These are phyloP conservation scores for Crucihimalaya himalaica DNA, from an alignment of 345 rosid genomes.

Conservation along the genomic window DNA sequence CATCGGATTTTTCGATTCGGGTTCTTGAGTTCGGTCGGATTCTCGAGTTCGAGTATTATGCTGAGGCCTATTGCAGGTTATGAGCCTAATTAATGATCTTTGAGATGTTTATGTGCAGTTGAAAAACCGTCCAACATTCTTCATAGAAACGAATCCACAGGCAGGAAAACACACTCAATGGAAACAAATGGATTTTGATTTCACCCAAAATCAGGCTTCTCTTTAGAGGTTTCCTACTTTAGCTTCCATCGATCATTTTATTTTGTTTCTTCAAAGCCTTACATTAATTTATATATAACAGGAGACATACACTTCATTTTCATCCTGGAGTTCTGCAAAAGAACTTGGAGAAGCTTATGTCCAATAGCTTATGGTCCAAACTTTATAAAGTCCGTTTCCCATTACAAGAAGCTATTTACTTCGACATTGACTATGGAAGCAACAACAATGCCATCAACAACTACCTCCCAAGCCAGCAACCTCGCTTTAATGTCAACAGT, in stretches of 20 bases:
- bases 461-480: neutral
- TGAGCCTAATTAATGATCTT: neutral
- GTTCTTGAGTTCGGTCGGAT: too few relatives aligned
- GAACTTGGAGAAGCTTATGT: constrained; percentile 52
- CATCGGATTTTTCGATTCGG: too few relatives aligned
- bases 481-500: neutral
- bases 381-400: constrained; percentile 45
- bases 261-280: neutral
- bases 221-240: constrained; percentile 42
- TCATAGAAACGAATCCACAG: constrained; percentile 45
- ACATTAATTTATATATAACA: constrained; percentile 19
- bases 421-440: constrained; percentile 20
- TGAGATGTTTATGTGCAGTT: constrained; percentile 39
- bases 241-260: neutral
- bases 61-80: too few relatives aligned
- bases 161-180: constrained; percentile 53
- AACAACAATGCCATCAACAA: neutral
- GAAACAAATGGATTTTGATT: constrained; percentile 41
- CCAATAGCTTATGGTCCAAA: constrained; percentile 38
- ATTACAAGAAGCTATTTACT: constrained; percentile 24
- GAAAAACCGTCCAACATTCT: constrained; percentile 41
- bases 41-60: too few relatives aligned
- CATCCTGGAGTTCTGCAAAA: constrained; percentile 50
- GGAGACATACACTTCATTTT: constrained; percentile 58
- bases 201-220: constrained; percentile 42